Base-by-base conservation (phyloP, 169 alveolate species). In the Prorocentrum cordatum region DNA sequence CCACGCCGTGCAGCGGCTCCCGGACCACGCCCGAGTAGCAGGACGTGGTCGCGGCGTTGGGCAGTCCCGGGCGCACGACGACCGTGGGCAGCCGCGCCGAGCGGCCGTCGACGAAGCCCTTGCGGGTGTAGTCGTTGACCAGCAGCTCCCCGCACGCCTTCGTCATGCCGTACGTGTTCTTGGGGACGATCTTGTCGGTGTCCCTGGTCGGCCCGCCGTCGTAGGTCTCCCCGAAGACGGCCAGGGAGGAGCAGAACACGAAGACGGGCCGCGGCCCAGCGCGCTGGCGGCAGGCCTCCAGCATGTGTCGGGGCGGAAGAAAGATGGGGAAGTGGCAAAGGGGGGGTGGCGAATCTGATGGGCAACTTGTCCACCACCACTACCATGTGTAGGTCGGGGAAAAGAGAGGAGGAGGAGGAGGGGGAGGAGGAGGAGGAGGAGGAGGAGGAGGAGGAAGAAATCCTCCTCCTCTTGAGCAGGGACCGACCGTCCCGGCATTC, bases 1-100 rank as follows among this genome's bases (percentile, higher is more conserved):
- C 89, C 31, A 59, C 77, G 20, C 89, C 89, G 10, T 79, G 89
- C 38, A 79, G 45, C 5, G 89, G 89, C 33, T 79, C 89, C 14
- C 89, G 75, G 72, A 75, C 24, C 71, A 75, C 86, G 64, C 89
- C 89, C 38, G 89, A 79, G 66, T 59, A 79, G 32, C 89, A 79
- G 18, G 68, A 39, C 33, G 89, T 79, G 27, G 89, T 79, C 27
- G 89, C 89, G 4, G 89, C 89, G 26, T 79, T 79, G 33, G 89
- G 89, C 35, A 24, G 32, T 29, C 89, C 75, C 1, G 89, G 89
- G 32, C 89, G 89, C 73, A 79, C 89, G 29, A 79, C 29, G 66
- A 79, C 89, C 35, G 89, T 59, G 31, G 89, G 89, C 26, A 79
- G 89, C 33, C 89, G 75, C 18, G 77, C 89, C 3, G 89, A 39